Percentiles rank a stretch among this genome's conserved stretches.
phyloP scores from a whole-genome alignment of 1,284 basidiomycete genomes.

The Cutaneotrichosporon dermatis region DNA sequence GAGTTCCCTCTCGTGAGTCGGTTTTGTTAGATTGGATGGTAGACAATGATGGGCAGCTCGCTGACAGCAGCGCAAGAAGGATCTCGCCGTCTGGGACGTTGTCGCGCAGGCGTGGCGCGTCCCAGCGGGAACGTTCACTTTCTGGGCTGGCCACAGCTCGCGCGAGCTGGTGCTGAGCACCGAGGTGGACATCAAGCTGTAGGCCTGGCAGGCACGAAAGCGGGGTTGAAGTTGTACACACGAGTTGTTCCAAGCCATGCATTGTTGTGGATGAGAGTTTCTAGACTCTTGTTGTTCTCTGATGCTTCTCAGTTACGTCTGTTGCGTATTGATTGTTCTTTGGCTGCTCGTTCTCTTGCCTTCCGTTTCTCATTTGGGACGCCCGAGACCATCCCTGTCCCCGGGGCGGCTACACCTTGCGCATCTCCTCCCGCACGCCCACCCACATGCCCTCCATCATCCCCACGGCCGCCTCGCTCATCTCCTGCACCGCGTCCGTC shows the following conservation, averaged over 20 bases:
- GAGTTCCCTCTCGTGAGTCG: constrained; percentile 43
- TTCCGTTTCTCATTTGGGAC: too few species aligned
- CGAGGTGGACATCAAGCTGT: background rate
- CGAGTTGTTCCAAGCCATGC: too few species aligned
- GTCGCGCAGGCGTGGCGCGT: constrained; percentile 44
- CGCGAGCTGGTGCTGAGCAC: constrained; percentile 29
- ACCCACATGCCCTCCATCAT: background rate
- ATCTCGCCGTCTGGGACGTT: constrained; percentile 50
- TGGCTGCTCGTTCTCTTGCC: too few species aligned
- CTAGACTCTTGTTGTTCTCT: too few species aligned
- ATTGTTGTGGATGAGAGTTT: too few species aligned
- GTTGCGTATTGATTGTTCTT: too few species aligned
- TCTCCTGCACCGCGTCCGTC: constrained; percentile 39
- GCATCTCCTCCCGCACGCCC: background rate
- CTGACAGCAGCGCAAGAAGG: constrained; percentile 46
- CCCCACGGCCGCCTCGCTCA: constrained; percentile 26
- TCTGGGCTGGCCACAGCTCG: constrained; percentile 42
- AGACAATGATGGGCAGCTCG: background rate
- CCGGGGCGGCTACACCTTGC: background rate
- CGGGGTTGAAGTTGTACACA: too few species aligned
- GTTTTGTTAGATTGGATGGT: too few species aligned
- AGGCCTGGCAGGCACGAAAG: background rate
- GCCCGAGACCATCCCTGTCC: too few species aligned
- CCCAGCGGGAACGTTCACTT: constrained; percentile 42
- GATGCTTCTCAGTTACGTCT: too few species aligned